phyloP scores from a whole-genome alignment of 139 green algal species.

The Chlorella ohadii region DNA sequence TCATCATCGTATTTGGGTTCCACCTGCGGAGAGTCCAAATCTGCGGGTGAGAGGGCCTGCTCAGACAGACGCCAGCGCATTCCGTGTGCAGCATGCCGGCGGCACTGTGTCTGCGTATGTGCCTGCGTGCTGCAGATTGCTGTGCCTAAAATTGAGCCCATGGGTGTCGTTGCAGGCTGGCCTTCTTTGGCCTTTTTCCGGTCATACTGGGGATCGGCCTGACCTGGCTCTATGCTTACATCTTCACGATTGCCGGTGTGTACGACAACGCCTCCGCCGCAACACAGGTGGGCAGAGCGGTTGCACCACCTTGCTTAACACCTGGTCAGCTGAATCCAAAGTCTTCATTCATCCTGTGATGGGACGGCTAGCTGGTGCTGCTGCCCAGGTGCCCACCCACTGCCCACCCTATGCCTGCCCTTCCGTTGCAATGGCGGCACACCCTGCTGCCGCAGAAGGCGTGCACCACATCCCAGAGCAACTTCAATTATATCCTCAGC shows the following conservation, averaged over 20 bases:
- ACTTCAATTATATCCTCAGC: slow-evolving; percentile 35
- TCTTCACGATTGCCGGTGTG: slow-evolving; percentile 56
- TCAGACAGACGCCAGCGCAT: no score
- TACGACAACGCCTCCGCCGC: slow-evolving; percentile 50
- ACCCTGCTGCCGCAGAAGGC: not conserved
- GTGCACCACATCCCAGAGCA: slow-evolving; percentile 16
- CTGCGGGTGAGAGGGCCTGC: not conserved
- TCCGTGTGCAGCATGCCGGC: no score
- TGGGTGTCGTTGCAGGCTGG: slow-evolving; percentile 30
- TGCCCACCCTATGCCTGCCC: no score
- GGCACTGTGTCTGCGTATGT: no score
- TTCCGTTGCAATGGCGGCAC: not conserved
- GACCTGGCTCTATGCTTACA: slow-evolving; percentile 44
- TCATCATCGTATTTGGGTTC: slow-evolving; percentile 69
- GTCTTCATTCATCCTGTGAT: no score
- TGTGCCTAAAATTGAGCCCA: no score
- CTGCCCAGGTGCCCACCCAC: no score
- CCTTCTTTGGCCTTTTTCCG: slow-evolving; percentile 62
- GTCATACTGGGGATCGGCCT: slow-evolving; percentile 53
- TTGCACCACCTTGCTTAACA: no score
- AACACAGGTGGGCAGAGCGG: slow-evolving; percentile 6
- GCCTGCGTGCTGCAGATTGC: no score
- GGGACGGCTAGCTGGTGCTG: slow-evolving; percentile 19
- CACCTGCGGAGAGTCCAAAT: slow-evolving; percentile 52
- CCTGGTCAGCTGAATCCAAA: no score